phyloP scores from a whole-genome alignment of 495 filamentous ascomycete genomes.

The Penicillium maclennaniae region DNA sequence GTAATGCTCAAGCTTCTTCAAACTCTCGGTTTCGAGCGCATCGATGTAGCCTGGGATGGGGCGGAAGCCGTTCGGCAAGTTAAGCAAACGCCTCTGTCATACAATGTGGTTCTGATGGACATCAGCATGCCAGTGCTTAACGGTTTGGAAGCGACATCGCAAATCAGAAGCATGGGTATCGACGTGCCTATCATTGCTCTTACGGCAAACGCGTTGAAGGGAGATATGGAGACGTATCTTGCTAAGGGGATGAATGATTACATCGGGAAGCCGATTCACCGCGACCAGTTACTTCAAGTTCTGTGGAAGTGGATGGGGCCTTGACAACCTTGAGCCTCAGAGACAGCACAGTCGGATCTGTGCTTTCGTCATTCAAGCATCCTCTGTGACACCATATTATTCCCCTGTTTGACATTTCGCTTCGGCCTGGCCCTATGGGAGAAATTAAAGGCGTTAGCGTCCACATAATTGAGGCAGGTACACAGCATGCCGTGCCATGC shows the following conservation, averaged over 20 bases:
- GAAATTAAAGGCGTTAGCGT: no score
- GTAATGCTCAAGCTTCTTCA: constrained; percentile 53
- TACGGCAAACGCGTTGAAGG: constrained; percentile 53
- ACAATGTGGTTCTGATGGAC: constrained; percentile 42
- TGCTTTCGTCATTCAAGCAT: no score
- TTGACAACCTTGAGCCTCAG: no score
- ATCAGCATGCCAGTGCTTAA: constrained; percentile 62
- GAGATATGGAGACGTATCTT: constrained; percentile 46
- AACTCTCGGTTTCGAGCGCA: constrained; percentile 44
- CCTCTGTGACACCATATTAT: no score
- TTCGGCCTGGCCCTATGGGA: no score
- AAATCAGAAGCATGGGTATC: constrained; percentile 45
- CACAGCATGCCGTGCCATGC: no score
- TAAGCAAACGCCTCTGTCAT: constrained; percentile 37
- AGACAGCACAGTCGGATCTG: no score
- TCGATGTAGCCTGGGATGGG: constrained; percentile 49
- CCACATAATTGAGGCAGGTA: no score
- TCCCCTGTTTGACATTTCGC: no score
- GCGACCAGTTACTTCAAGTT: not conserved
- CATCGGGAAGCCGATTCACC: constrained; percentile 49
- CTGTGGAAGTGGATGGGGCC: no score
- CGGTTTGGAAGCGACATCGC: constrained; percentile 53
- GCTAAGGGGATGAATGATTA: constrained; percentile 53
- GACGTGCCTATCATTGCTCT: constrained; percentile 50
- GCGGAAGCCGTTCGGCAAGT: constrained; percentile 46